A percentile compares a stretch with the other conserved stretches of the same genome.
These are phyloP conservation scores for Vicia villosa DNA, from an alignment of 306 rosid species.

Conservation along the genomic window DNA sequence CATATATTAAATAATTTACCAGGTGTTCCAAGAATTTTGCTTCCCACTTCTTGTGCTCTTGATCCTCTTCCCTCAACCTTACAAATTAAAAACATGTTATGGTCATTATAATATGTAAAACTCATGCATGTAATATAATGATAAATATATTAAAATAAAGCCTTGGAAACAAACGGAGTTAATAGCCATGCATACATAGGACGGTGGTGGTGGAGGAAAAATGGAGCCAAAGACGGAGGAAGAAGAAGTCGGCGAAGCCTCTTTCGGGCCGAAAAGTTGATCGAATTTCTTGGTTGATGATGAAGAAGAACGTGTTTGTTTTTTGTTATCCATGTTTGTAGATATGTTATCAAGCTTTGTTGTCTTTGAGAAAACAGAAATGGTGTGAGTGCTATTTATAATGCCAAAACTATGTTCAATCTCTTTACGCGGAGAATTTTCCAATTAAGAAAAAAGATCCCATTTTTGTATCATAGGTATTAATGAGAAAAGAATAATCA, in stretches of 20 bases:
- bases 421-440: background rate
- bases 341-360: background rate
- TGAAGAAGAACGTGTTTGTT: slow-evolving; percentile 42
- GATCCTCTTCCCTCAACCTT: slow-evolving; percentile 42
- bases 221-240: slow-evolving; percentile 63
- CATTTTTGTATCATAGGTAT: background rate
- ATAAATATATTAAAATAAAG: background rate
- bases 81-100: background rate
- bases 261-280: slow-evolving; percentile 75
- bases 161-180: background rate
- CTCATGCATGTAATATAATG: background rate
- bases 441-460: background rate
- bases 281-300: slow-evolving; percentile 58
- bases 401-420: background rate
- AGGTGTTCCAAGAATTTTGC: slow-evolving; percentile 32
- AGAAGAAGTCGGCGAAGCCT: slow-evolving; percentile 52
- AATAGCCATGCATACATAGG: slow-evolving; percentile 47
- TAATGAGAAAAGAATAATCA: background rate
- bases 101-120: background rate
- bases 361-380: slow-evolving; percentile 9
- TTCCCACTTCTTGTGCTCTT: slow-evolving; percentile 37
- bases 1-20: slow-evolving; percentile 25
- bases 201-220: slow-evolving; percentile 61
- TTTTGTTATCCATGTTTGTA: slow-evolving; percentile 43
- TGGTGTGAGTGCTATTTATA: slow-evolving; percentile 49